phyloP scores from a whole-genome alignment of 2,329 filamentous ascomycete species.

The Penicillium sp. region DNA sequence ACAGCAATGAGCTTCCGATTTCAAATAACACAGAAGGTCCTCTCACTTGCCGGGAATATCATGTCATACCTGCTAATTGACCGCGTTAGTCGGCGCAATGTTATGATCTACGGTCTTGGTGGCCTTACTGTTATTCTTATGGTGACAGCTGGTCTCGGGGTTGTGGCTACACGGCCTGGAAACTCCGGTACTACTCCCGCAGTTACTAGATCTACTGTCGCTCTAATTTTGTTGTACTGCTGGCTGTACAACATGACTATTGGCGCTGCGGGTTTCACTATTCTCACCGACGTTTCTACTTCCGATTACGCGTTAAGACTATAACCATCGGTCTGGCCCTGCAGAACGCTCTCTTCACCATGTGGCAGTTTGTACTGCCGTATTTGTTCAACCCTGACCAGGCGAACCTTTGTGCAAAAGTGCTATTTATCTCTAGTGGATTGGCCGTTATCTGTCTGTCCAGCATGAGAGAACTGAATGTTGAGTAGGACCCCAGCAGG shows the following conservation, averaged over 20 bases:
- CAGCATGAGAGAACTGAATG: no score
- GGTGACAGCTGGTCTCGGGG: conserved; percentile 8
- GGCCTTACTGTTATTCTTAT: conserved; percentile 10
- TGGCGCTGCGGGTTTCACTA: conserved; percentile 16
- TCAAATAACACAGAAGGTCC: conserved; percentile 8
- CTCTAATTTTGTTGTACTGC: conserved; percentile 20
- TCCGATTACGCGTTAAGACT: conserved; percentile 18
- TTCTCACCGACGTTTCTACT: conserved; percentile 18
- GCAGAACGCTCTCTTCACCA: conserved; percentile 13
- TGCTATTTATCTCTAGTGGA: conserved; percentile 35
- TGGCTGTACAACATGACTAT: conserved; percentile 18
- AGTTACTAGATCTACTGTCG: conserved; percentile 13
- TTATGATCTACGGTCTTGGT: conserved; percentile 9
- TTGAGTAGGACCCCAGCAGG: no score
- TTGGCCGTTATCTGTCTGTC: conserved; percentile 24
- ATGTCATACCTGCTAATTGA: conserved; percentile 14
- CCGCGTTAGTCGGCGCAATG: conserved; percentile 9
- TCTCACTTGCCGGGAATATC: conserved; percentile 7
- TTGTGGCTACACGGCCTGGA: not conserved
- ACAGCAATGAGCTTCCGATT: conserved; percentile 13
- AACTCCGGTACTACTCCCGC: conserved; percentile 2
- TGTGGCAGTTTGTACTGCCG: conserved; percentile 19
- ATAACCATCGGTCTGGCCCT: conserved; percentile 17
- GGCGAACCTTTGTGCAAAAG: conserved; percentile 32
- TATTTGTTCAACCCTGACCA: conserved; percentile 21